These are phyloP conservation scores for Tympanopsis confertula DNA, from an alignment of 2,329 filamentous ascomycete species.

Conservation along the genomic window DNA sequence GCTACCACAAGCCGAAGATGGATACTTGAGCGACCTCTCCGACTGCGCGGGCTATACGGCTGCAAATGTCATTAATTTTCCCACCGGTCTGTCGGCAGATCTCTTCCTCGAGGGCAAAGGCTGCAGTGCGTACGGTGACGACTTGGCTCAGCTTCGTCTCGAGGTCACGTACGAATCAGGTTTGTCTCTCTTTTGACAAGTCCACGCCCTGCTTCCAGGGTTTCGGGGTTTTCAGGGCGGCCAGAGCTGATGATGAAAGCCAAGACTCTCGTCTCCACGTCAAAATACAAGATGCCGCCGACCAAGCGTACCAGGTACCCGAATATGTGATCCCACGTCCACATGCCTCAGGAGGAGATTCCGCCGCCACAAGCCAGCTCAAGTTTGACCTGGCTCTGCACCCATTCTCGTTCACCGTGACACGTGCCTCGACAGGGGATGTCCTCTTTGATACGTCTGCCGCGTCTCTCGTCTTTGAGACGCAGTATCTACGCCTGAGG, in stretches of 20 bases:
- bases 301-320: slow-evolving; percentile 51
- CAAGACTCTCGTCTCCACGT: slow-evolving; percentile 49
- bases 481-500: slow-evolving; percentile 50
- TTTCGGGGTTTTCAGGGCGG: slow-evolving; percentile 8
- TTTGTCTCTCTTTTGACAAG: slow-evolving; percentile 14
- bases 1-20: too few species aligned
- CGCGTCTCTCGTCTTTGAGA: slow-evolving; percentile 46
- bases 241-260: slow-evolving; percentile 4
- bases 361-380: slow-evolving; percentile 23
- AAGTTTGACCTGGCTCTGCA: slow-evolving; percentile 37
- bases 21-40: background rate
- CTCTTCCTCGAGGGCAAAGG: slow-evolving; percentile 43
- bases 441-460: slow-evolving; percentile 50
- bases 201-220: background rate
- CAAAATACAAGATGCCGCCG: slow-evolving; percentile 45
- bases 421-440: slow-evolving; percentile 31
- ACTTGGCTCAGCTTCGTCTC: slow-evolving; percentile 42
- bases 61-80: slow-evolving; percentile 29
- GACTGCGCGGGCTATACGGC: slow-evolving; percentile 40
- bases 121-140: slow-evolving; percentile 48
- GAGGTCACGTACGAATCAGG: slow-evolving; percentile 50
- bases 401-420: slow-evolving; percentile 51
- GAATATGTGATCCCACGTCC: slow-evolving; percentile 43
- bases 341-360: slow-evolving; percentile 13
- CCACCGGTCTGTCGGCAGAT: slow-evolving; percentile 38